Percentiles rank a stretch among this genome's conserved stretches.
Evolutionary conservation across 2,329 filamentous ascomycete species (phyloP).

Genomic region (Fusarium sp.): DNA sequence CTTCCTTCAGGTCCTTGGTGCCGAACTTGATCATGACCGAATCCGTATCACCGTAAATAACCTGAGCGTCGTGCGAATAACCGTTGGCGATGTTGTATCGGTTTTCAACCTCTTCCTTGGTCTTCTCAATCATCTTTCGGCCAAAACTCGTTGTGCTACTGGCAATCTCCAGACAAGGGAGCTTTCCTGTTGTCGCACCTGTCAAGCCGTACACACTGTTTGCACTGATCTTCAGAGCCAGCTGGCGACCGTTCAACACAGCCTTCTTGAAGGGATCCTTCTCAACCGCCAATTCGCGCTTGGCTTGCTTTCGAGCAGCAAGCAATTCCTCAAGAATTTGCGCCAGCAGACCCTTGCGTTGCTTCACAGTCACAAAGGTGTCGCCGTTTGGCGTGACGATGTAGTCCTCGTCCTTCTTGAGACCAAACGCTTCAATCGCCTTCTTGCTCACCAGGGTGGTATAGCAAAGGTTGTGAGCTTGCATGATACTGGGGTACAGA

Average conservation of each 20-base stretch:
- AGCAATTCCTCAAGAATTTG: conserved; percentile 96
- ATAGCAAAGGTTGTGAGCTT: conserved; percentile 98
- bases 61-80: conserved; percentile 91
- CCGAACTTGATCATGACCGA: conserved; percentile 99
- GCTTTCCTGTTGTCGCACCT: conserved; percentile 92
- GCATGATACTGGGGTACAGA: conserved; percentile 97
- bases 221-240: conserved; percentile 94
- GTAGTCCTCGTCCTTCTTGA: conserved; percentile 92
- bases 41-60: conserved; percentile 99
- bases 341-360: conserved; percentile 88
- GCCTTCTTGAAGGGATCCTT: conserved; percentile 98
- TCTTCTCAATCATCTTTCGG: conserved; percentile 98
- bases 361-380: conserved; percentile 85
- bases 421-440: conserved; percentile 74
- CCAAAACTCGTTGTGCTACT: conserved; percentile 97
- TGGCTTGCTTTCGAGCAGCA: conserved; percentile 91
- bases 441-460: conserved; percentile 82
- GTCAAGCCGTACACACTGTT: conserved; percentile 98
- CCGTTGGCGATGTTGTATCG: conserved; percentile 93
- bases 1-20: conserved; percentile 81
- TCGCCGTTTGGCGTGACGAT: conserved; percentile 96
- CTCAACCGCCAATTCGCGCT: conserved; percentile 85
- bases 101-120: conserved; percentile 91
- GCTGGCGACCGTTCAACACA: conserved; percentile 93
- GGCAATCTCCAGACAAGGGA: conserved; percentile 93